Percentiles rank a stretch among this genome's conserved stretches.
phyloP scores from a whole-genome alignment of 257 asterid species.

The Solanum tarapatanum region DNA sequence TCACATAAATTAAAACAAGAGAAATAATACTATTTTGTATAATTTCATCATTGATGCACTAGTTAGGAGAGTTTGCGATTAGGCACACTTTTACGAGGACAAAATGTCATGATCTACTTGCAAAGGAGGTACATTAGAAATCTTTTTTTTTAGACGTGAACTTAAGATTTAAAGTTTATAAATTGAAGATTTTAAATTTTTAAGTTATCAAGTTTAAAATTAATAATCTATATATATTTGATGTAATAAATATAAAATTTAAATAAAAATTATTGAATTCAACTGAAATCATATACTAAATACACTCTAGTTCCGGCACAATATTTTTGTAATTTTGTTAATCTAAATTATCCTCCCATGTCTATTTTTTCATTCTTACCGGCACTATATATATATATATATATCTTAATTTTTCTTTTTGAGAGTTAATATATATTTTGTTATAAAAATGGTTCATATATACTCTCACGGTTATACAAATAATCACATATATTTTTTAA shows the following conservation, averaged over 20 bases:
- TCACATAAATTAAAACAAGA: too few relatives aligned
- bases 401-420: too few relatives aligned
- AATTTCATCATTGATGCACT: neutral
- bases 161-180: neutral
- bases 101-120: neutral
- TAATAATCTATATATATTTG: neutral
- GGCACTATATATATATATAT: too few relatives aligned
- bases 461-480: too few relatives aligned
- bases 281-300: neutral
- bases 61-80: neutral
- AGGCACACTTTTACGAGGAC: neutral
- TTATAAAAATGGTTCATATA: too few relatives aligned
- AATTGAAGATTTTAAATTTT: too few relatives aligned
- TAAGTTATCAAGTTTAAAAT: too few relatives aligned
- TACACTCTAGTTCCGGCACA: neutral
- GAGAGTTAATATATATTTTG: too few relatives aligned
- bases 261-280: neutral
- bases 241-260: neutral
- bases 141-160: rapidly evolving
- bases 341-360: neutral
- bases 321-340: neutral
- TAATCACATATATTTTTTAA: too few relatives aligned
- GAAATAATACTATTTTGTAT: neutral
- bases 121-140: neutral
- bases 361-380: neutral